Evolutionary conservation across 2,329 filamentous ascomycete genomes (phyloP), one percentile per base, ranked within the genome.

Genomic region (Didymella pomorum): DNA sequence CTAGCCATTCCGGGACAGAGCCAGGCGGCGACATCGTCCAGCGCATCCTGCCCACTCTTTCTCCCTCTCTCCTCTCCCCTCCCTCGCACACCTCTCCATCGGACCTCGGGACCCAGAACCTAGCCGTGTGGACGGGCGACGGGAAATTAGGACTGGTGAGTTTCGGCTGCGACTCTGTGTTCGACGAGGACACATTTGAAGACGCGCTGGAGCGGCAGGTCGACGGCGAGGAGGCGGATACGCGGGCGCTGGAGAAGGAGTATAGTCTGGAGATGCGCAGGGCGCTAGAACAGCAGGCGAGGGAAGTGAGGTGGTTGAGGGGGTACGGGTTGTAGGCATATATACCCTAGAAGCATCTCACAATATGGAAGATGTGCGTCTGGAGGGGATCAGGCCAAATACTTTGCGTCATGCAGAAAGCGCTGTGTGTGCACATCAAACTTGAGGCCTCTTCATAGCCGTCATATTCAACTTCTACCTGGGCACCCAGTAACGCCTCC

Each of bases 101-200:
- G 1, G 66, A 64, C 0, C 60, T 73, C 0, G 76, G 78, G 16
- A 52, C 77, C 37, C 87, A 92, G 68, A 89, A 94, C 67, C 77
- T 97, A 12, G 76, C 96, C 4, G 82, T 97, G 45, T 97, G 93
- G 93, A 97, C 93, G 0, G 93, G 92, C 18, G 92, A 96, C 39
- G 81, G 81, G 58, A 88, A 88, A 63, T 79, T 97, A 45, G 93
- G 92, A 0, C 81, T 95, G 57, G 76, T 96, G 14, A 77, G 79
- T 0, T 82, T 83, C 65, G 79, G 82, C 5, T 63, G 68, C 20
- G 52, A 63, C 3, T 46, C 67, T 49, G 56, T 67, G 55, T 72
- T 78, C 63, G 61, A 64, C 29, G 61, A 50, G 10, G 69, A 72
- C 25, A 64, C 74, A 4, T 75, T 73, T 39, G 71, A 75, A 6